A percentile compares a stretch with the other conserved stretches of the same genome.
phyloP scores from a whole-genome alignment of 345 rosid species.

The Citrus trifoliata region DNA sequence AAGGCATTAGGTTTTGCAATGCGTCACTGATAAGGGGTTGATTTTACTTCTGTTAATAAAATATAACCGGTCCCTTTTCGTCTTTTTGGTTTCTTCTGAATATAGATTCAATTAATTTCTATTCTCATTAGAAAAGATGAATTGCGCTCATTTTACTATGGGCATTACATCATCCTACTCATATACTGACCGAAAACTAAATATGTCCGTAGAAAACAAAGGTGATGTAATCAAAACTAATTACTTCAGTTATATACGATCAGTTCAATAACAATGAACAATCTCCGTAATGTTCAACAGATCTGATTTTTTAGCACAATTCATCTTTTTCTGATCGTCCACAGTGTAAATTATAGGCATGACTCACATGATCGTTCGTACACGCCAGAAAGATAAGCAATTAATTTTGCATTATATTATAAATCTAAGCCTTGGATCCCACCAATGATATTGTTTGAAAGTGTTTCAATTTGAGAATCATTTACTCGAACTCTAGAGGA shows the following conservation, averaged over 20 bases:
- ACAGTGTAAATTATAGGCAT: neutral
- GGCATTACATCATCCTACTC: constrained; percentile 25
- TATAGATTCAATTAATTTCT: neutral
- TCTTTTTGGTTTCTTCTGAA: neutral
- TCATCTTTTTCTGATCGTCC: neutral
- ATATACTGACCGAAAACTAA: neutral
- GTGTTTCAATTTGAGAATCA: neutral
- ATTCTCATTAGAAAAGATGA: neutral
- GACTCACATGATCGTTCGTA: neutral
- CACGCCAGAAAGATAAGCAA: neutral
- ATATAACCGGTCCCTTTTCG: neutral
- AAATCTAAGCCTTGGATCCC: neutral
- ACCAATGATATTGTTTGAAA: neutral
- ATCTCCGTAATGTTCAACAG: neutral
- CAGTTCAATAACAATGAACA: neutral
- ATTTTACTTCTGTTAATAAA: neutral
- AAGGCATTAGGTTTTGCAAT: neutral
- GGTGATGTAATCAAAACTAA: neutral
- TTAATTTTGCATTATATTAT: neutral
- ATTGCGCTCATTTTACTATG: neutral
- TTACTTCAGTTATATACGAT: neutral
- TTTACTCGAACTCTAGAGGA: neutral
- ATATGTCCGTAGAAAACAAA: neutral
- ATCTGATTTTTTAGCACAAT: constrained; percentile 1
- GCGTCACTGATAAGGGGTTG: neutral